Conservation (phyloP, 352 stramenopile species). For the Phytophthora sp. region DNA sequence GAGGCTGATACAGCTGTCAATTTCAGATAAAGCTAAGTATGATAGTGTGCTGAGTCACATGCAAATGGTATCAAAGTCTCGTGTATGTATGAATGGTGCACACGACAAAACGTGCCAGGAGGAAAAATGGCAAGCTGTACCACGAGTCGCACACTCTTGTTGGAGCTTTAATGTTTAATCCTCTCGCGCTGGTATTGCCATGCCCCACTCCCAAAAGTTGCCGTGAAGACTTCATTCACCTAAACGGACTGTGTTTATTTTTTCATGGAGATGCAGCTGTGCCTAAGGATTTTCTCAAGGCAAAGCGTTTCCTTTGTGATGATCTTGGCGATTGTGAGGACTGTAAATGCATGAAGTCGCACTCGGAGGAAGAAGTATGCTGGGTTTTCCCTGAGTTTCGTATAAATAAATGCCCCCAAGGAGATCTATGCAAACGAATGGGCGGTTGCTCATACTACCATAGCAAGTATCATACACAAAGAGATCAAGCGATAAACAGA, state of each 20-base stretch:
- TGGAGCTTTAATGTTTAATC: neutral
- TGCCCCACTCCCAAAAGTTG: neutral
- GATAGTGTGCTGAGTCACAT: neutral
- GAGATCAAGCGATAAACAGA: neutral
- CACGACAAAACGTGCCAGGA: neutral
- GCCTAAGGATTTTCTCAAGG: neutral
- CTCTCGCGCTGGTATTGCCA: neutral
- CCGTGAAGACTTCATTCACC: neutral
- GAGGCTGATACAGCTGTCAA: neutral
- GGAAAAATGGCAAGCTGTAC: neutral
- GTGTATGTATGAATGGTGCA: neutral
- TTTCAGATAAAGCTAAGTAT: neutral
- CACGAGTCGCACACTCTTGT: neutral
- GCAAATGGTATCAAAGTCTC: neutral
- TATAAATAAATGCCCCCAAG: too few species aligned
- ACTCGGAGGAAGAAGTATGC: neutral
- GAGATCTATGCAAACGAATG: neutral
- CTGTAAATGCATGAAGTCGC: neutral
- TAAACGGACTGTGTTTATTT: neutral
- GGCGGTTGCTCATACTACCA: neutral
- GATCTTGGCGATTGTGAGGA: neutral
- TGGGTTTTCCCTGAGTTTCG: neutral
- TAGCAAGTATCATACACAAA: neutral
- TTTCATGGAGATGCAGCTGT: neutral
- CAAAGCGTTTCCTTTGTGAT: neutral